Evolutionary conservation across 2,329 filamentous ascomycete species (phyloP), one percentile per base, ranked within the genome.

Genomic region (Penicillium sp.): DNA sequence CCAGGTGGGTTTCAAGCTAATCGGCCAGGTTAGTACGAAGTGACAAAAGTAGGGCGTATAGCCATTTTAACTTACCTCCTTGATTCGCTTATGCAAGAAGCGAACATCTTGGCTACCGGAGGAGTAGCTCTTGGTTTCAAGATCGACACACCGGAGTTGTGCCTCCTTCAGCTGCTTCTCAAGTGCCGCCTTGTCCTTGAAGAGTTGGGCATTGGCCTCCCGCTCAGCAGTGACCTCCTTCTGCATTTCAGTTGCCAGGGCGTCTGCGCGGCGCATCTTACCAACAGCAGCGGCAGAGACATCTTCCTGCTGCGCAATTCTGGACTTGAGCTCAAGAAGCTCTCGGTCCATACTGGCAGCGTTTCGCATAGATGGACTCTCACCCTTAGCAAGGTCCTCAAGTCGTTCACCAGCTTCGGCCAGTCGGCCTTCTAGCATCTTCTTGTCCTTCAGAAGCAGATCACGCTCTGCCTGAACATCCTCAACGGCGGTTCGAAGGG

Each of bases 51-150:
- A 12, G 13, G 44, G 12, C 27, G 29, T 18, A 3, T 53, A 41
- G 45, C 55, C 7, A 55, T 52, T 63, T 38, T 63, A 55, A 35
- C 85, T 82, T 80, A 96, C 92, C 83, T 97, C 93, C 78, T 97
- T 91, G 62, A 99, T 91, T 48, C 93, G 86, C 68, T 91, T 93
- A 75, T 97, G 90, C 67, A 97, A 76, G 78, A 97, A 97, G 68
- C 94, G 89, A 63, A 97, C 90, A 74, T 97, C 93, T 67, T 96
- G 91, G 72, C 92, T 96, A 25, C 90, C 90, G 61, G 88, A 95
- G 21, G 92, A 94, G 76, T 96, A 97, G 50, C 92, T 91, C 79
- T 97, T 97, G 41, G 94, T 97, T 77, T 99, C 93, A 9, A 97
- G 81, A 70, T 97, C 94, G 50, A 99, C 88, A 53, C 96, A 85